These are phyloP conservation scores for Candida ulmi DNA, from an alignment of 805 yeast species.

Conservation along the genomic window DNA sequence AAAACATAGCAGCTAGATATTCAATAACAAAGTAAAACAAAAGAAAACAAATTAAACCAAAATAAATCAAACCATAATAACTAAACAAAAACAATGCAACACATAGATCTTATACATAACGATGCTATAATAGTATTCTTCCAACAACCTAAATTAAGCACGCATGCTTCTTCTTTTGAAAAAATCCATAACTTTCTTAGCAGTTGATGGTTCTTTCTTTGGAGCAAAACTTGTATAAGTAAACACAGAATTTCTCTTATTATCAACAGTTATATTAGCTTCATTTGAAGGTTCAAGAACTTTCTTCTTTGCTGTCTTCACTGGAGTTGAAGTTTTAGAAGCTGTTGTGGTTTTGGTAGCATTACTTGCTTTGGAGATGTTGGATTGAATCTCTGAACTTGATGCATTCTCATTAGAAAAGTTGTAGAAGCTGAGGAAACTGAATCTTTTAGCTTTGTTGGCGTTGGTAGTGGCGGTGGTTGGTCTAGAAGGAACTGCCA, in stretches of 20 bases:
- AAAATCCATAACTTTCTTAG: slow-evolving; percentile 72
- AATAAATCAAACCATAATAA: too few relatives aligned
- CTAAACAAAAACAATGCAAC: too few relatives aligned
- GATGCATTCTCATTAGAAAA: slow-evolving; percentile 5
- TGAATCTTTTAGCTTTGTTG: slow-evolving; percentile 32
- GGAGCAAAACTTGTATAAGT: slow-evolving; percentile 23
- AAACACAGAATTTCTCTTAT: slow-evolving; percentile 12
- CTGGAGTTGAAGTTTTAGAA: slow-evolving; percentile 3
- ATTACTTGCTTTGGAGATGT: slow-evolving; percentile 3
- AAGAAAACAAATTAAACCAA: too few relatives aligned
- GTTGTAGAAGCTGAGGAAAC: slow-evolving; percentile 32
- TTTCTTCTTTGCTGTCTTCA: slow-evolving; percentile 12
- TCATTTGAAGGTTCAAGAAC: slow-evolving; percentile 22
- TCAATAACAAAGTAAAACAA: too few relatives aligned
- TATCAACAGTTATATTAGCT: slow-evolving; percentile 8
- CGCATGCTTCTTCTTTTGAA: slow-evolving; percentile 60
- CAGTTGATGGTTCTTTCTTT: slow-evolving; percentile 62
- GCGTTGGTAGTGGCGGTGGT: slow-evolving; percentile 6
- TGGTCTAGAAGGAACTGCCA: slow-evolving; percentile 6
- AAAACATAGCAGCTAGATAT: too few relatives aligned
- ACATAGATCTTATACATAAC: too few relatives aligned
- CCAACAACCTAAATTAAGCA: too few relatives aligned
- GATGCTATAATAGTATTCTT: too few relatives aligned
- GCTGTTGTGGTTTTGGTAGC: not conserved
- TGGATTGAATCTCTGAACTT: slow-evolving; percentile 8